phyloP scores from a whole-genome alignment of 305 asterid genomes.

The Fraxinus angustifolia region DNA sequence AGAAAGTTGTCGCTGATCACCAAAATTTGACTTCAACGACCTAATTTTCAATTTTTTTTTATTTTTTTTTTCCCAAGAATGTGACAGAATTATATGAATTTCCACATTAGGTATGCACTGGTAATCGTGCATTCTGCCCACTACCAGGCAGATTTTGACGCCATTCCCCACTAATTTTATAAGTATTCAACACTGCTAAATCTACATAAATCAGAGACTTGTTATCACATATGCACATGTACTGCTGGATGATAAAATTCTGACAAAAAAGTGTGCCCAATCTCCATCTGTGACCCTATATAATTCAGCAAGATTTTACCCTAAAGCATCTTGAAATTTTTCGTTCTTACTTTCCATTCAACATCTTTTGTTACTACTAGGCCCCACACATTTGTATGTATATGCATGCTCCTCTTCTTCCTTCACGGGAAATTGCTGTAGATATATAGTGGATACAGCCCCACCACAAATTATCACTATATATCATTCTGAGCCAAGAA shows the following conservation, averaged over 20 bases:
- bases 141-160: background rate
- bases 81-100: background rate
- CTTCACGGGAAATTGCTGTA: background rate
- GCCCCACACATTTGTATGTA: background rate
- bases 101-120: background rate
- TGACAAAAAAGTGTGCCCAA: background rate
- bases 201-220: background rate
- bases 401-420: background rate
- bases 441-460: background rate
- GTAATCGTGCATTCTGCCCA: background rate
- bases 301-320: background rate
- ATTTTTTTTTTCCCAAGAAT: background rate
- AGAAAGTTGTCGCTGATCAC: background rate
- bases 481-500: background rate
- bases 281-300: background rate
- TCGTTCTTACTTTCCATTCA: slow-evolving; percentile 3
- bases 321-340: background rate
- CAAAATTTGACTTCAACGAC: background rate
- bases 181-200: background rate
- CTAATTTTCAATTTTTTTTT: background rate
- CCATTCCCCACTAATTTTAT: background rate
- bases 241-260: background rate
- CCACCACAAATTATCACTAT: background rate
- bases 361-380: background rate
- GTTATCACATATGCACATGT: background rate